Evolutionary conservation across 345 rosid genomes (phyloP).

Genomic region (Aquilaria malaccensis): DNA sequence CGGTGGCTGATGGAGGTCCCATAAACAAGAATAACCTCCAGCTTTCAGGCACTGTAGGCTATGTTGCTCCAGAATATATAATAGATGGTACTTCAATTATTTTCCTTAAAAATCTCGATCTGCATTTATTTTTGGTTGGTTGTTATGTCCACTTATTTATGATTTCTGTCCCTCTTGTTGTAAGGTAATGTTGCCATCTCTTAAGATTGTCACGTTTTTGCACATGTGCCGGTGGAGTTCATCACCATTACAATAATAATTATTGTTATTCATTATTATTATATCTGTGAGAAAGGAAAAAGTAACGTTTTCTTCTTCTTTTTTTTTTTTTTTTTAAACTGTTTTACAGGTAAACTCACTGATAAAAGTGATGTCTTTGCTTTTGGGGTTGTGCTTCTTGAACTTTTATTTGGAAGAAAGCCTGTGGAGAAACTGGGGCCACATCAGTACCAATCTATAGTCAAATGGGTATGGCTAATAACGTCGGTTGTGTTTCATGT

Average conservation of each 20-base stretch:
- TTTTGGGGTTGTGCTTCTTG: slow-evolving; percentile 92
- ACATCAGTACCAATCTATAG: slow-evolving; percentile 84
- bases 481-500: too few species aligned
- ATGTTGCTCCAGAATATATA: slow-evolving; percentile 93
- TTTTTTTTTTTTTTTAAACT: not conserved
- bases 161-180: not conserved
- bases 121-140: slow-evolving; percentile 1
- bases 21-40: slow-evolving; percentile 57
- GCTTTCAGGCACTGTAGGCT: slow-evolving; percentile 95
- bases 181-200: not conserved
- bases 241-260: too few species aligned
- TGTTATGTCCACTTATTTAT: not conserved
- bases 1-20: slow-evolving; percentile 60
- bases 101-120: not conserved
- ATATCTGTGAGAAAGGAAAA: too few species aligned
- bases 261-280: too few species aligned
- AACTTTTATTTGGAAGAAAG: slow-evolving; percentile 76
- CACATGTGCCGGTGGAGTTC: slow-evolving; percentile 19
- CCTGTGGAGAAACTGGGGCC: slow-evolving; percentile 88
- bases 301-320: too few species aligned
- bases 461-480: slow-evolving; percentile 66
- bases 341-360: slow-evolving; percentile 61
- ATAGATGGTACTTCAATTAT: slow-evolving; percentile 55
- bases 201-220: slow-evolving; percentile 10
- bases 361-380: slow-evolving; percentile 98